Base-by-base conservation (phyloP, 805 yeast species). In the Jamesozyma jinghongensis region DNA sequence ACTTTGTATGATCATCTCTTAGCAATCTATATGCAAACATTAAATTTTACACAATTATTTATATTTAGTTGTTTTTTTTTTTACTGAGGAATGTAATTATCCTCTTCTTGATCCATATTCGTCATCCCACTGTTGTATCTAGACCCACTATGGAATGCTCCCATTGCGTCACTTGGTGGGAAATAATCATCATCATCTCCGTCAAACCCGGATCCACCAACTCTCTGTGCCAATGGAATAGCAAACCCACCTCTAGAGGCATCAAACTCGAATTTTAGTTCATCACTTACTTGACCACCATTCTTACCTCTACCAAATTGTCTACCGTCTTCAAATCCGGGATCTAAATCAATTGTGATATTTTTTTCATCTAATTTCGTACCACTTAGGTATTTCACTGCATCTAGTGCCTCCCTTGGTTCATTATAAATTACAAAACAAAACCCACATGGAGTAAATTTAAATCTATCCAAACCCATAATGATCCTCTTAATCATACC, bases 401-500 rank as follows among this genome's bases (percentile, higher is more conserved):
- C 84, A 48, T 82, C 77, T 40, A 87, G 67, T 2, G 96, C 86
- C 37, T 85, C 87, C 37, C 71, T 70, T 34, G 79, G 79, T 22
- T 67, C 61, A 40, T 72, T 73, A 59, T 80, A 92, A 35, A 86
- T 81, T 31, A 92, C 87, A 58, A 92, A 92, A 58, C 97, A 88
- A 61, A 92, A 90, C 14, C 98, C 97, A 58, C 97, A 88, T 2
- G 98, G 98, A 1, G 96, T 88, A 53, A 81, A 77, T 50, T 84
- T 82, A 58, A 81, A 80, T 49, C 96, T 73, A 60, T 92, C 97
- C 29, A 92, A 72, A 0, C 98, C 98, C 97, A 92, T 92, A 38
- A 90, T 79, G 32, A 88, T 84, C 54, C 81, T 71, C 49, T 76
- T 76, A 31, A 90, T 79, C 13, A 75, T 68, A 1, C 97, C 97